Conservation (phyloP, 768 basidiomycete genomes). For the Leccinum boreale region DNA sequence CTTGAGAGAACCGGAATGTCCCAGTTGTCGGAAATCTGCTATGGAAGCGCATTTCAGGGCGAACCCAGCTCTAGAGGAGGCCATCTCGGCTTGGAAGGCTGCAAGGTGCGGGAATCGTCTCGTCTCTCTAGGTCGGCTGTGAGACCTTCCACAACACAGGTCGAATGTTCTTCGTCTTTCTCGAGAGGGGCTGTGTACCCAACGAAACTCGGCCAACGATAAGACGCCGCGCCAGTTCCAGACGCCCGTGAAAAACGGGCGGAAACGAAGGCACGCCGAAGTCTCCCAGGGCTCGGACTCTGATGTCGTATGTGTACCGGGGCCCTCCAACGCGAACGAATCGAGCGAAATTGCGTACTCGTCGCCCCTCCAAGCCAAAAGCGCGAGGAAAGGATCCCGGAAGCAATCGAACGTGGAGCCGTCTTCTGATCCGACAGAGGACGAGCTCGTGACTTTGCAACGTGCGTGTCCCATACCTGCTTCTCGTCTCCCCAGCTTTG, state of each 20-base stretch:
- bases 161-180: slow-evolving; percentile 42
- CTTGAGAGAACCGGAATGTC: slow-evolving; percentile 62
- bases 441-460: slow-evolving; percentile 14
- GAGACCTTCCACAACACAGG: slow-evolving; percentile 28
- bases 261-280: slow-evolving; percentile 36
- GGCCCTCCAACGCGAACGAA: slow-evolving; percentile 24
- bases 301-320: slow-evolving; percentile 29
- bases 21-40: slow-evolving; percentile 58
- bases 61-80: slow-evolving; percentile 69
- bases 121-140: not conserved
- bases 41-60: slow-evolving; percentile 63
- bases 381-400: slow-evolving; percentile 17
- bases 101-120: slow-evolving; percentile 51
- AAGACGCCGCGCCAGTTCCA: slow-evolving; percentile 18
- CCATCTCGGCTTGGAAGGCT: slow-evolving; percentile 64
- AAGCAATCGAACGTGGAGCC: slow-evolving; percentile 18
- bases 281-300: slow-evolving; percentile 22
- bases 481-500: not conserved
- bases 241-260: slow-evolving; percentile 19
- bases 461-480: slow-evolving; percentile 13
- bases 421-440: slow-evolving; percentile 33
- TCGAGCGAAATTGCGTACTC: slow-evolving; percentile 25
- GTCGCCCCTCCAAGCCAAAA: slow-evolving; percentile 21
- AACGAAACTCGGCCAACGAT: not conserved
- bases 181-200: slow-evolving; percentile 24